These are phyloP conservation scores for Pichia sp. DNA, from an alignment of 1,139 yeast species.

Conservation along the genomic window DNA sequence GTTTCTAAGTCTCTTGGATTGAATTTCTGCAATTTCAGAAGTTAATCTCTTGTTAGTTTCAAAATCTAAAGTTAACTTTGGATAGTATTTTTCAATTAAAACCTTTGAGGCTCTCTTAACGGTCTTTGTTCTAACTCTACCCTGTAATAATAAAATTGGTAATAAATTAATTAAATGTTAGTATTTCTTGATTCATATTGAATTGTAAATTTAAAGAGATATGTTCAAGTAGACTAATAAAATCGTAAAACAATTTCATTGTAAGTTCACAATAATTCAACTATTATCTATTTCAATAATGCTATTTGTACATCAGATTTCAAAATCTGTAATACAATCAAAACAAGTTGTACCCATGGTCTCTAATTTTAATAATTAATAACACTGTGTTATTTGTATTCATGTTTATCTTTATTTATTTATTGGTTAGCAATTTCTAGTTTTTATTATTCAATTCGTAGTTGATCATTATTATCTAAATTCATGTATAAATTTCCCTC, in stretches of 20 bases:
- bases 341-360: background rate
- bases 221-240: no score
- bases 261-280: no score
- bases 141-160: constrained; percentile 38
- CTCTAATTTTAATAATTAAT: background rate
- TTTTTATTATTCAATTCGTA: background rate
- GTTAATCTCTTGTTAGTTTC: constrained; percentile 99
- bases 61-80: constrained; percentile 98
- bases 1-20: constrained; percentile 99
- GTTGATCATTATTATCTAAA: background rate
- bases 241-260: no score
- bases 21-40: constrained; percentile 97
- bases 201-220: no score
- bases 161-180: constrained; percentile 9
- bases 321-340: background rate
- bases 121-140: constrained; percentile 99
- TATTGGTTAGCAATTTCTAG: background rate
- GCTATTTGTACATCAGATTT: background rate
- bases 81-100: constrained; percentile 99
- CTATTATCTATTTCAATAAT: background rate
- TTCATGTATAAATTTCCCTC: background rate
- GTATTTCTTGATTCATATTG: constrained; percentile 4
- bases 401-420: background rate
- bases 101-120: constrained; percentile 99
- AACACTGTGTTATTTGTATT: background rate